Evolutionary conservation across 2,329 filamentous ascomycete genomes (phyloP).

Genomic region (Aspergillus calidoustus): DNA sequence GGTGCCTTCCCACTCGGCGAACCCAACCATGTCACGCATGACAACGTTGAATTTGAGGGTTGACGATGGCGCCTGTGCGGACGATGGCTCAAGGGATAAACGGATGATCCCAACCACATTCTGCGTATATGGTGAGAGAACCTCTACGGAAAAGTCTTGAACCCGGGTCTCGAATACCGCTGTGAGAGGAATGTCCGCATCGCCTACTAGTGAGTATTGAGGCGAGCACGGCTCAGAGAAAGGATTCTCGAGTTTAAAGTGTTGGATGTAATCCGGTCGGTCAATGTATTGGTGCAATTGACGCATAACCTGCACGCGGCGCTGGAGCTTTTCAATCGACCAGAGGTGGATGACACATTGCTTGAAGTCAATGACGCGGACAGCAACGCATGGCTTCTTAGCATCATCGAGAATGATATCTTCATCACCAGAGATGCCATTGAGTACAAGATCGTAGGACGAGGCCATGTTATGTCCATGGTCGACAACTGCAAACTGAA

Average conservation of each 20-base stretch:
- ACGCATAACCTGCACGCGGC: slow-evolving; percentile 87
- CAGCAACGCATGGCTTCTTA: slow-evolving; percentile 85
- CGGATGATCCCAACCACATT: slow-evolving; percentile 90
- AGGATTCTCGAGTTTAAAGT: slow-evolving; percentile 89
- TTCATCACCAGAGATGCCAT: slow-evolving; percentile 84
- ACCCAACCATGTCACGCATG: slow-evolving; percentile 94
- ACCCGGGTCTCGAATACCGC: slow-evolving; percentile 94
- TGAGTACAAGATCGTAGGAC: slow-evolving; percentile 94
- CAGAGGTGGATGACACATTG: slow-evolving; percentile 85
- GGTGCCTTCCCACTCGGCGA: slow-evolving; percentile 92
- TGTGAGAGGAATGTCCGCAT: slow-evolving; percentile 87
- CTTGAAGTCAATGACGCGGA: slow-evolving; percentile 90
- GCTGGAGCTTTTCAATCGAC: slow-evolving; percentile 90
- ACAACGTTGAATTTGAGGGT: slow-evolving; percentile 98
- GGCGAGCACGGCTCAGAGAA: slow-evolving; percentile 92
- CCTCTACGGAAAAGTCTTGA: slow-evolving; percentile 90
- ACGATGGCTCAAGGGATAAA: slow-evolving; percentile 89
- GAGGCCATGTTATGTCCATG: slow-evolving; percentile 86
- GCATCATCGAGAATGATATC: slow-evolving; percentile 80
- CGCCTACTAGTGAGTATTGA: slow-evolving; percentile 88
- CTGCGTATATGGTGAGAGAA: slow-evolving; percentile 88
- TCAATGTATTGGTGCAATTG: slow-evolving; percentile 97
- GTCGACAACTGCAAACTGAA: slow-evolving; percentile 93
- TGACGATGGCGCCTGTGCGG: slow-evolving; percentile 85
- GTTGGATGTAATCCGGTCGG: slow-evolving; percentile 90